Conservation (phyloP, 169 alveolate species). For the Neospora caninum region DNA sequence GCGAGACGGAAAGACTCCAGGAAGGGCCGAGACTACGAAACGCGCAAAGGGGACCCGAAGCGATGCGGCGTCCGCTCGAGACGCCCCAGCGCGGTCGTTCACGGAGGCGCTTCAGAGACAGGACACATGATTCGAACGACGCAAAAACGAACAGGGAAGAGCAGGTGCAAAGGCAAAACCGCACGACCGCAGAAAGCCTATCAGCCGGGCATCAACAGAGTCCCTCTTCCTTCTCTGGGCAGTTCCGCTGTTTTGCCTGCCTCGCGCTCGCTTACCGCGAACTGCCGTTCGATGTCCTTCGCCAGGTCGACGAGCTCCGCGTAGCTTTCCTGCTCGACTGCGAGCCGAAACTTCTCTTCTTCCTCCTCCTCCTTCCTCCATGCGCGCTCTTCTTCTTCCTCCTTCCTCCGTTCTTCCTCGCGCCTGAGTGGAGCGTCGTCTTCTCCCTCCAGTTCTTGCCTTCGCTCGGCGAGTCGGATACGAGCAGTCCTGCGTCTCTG, state of each 20-base stretch:
- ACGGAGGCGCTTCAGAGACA: too few species aligned
- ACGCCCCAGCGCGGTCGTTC: too few species aligned
- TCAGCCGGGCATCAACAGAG: too few species aligned
- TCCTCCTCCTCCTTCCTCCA: background rate
- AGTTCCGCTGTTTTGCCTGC: background rate
- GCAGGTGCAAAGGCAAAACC: too few species aligned
- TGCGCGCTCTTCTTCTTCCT: background rate
- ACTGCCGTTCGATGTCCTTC: background rate
- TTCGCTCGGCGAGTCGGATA: background rate
- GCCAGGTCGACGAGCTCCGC: background rate
- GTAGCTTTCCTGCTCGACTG: constrained; percentile 1
- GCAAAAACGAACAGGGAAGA: too few species aligned
- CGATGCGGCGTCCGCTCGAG: too few species aligned
- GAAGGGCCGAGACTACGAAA: too few species aligned
- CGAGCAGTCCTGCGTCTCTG: background rate
- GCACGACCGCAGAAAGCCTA: too few species aligned
- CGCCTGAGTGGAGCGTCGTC: background rate
- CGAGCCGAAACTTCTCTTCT: background rate
- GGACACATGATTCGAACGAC: too few species aligned
- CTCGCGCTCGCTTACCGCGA: background rate
- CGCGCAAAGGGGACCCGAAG: too few species aligned
- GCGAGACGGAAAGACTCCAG: too few species aligned
- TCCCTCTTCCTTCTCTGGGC: too few species aligned
- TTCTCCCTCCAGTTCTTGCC: background rate
- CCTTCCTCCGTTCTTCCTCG: background rate